Base-by-base conservation (phyloP, 768 basidiomycete genomes). In the Suillus decipiens region DNA sequence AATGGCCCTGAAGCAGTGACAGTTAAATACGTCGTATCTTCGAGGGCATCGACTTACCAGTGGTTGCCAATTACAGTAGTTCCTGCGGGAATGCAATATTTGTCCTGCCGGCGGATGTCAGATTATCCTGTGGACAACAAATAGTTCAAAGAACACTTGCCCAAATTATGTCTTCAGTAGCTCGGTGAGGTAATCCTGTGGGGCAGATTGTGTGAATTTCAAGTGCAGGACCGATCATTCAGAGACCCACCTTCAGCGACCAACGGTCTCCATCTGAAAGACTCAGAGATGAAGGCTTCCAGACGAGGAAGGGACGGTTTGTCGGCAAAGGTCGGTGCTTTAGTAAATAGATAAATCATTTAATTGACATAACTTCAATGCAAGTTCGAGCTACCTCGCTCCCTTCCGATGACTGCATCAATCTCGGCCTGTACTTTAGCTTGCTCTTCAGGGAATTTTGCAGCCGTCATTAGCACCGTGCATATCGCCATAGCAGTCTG, bases 61-160 rank as follows among this genome's bases (percentile, higher is more conserved):
- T 51, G 59, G 53, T 70, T 68, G 11, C 66, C 67, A n/a, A 61
- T 58, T 24, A 72, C 67, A 6, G 63, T 64, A 4, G 71, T 64
- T 3, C 70, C 69, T 2, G 61, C 63, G 12, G 72, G 72, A 41
- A 73, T 69, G 37, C 69, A 63, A 59, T 69, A 71, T 22, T 67
- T 67, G 9, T 65, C 60, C 55, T 82, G 63, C 17, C 1, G 6
- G 24, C 3, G 8, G 28, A 37, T 24, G 34, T 63, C 28, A 63
- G 57, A 60, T 9, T n/a, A 12, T 5, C 12, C 11, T 45, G 28
- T 15, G 22, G 58, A 22, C 1, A 7, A 39, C 12, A 43, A 14
- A 28, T 47, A 2, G 2, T 22, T 47, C n/a, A 4, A 6, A 22
- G n/a, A 45, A 2, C 12, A 47, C 45, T 47, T 22, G 2, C 45